phyloP scores from a whole-genome alignment of 768 basidiomycete species.

The Pisolithus tinctorius region DNA sequence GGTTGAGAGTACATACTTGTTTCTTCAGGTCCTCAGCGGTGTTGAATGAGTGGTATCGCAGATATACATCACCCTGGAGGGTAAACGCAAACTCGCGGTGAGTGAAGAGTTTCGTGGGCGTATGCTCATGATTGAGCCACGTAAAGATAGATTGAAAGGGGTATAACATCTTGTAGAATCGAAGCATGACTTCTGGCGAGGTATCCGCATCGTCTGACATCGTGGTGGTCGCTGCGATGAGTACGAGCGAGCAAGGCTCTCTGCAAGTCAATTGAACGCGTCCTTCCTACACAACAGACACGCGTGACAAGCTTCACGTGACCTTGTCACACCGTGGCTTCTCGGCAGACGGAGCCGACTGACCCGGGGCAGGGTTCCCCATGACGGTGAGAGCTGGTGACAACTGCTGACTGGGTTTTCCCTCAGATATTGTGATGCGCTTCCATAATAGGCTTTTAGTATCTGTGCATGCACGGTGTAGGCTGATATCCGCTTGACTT shows the following conservation, averaged over 20 bases:
- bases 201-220: conserved; percentile 16
- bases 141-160: conserved; percentile 91
- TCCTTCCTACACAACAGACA: neutral
- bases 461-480: no score
- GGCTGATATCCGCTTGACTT: no score
- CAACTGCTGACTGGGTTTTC: no score
- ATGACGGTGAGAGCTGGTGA: no score
- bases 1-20: conserved; percentile 77
- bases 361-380: no score
- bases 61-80: conserved; percentile 81
- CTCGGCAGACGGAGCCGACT: no score
- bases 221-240: conserved; percentile 1
- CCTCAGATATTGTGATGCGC: no score
- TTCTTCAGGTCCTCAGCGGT: conserved; percentile 87
- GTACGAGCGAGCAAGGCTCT: no score
- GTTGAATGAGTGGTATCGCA: conserved; percentile 90
- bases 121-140: conserved; percentile 92
- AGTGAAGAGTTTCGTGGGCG: conserved; percentile 74
- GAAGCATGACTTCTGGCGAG: conserved; percentile 60
- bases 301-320: conserved; percentile 17
- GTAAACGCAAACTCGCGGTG: conserved; percentile 97
- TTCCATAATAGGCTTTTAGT: no score
- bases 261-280: no score
- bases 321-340: neutral
- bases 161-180: conserved; percentile 86